Evolutionary conservation across 2,329 filamentous ascomycete genomes (phyloP), one percentile per base, ranked within the genome.

Genomic region (Ophiostoma australiae): DNA sequence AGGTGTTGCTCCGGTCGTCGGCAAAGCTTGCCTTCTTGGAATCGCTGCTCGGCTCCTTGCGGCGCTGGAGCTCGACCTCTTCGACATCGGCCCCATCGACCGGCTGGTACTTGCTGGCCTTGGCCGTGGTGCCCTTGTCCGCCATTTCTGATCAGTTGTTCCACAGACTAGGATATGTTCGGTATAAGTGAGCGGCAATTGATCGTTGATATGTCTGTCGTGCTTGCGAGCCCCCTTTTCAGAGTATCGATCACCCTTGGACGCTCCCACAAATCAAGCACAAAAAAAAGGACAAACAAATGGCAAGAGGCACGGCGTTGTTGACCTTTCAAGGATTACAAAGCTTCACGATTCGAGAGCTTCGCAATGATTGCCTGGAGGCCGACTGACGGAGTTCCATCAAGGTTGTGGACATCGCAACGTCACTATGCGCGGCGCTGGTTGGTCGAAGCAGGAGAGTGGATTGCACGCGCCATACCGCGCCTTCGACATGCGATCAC

Each of bases 11-110:
- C 39, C 70, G 23, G 10, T 67, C 70, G 55, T 68, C 33, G 35
- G 6, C 35, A 7, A 65, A 67, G n/a, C 37, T 48, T 10, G 66
- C 35, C 66, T 27, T 23, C 13, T 61, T 63, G 7, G 37, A 13
- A 10, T 67, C 65, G 27, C 13, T 31, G 37, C 27, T 52, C 35
- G 33, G 23, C 11, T 27, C 52, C 35, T 37, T 27, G 33, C 67
- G 35, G 17, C 20, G 67, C 55, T 61, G 58, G 20, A 71, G 70
- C 70, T 68, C 61, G 33, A 70, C 44, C 8, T 48, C 68, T 35
- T 70, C 70, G 39, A 27, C 69, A 33, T 73, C 72, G n/a, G 35
- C 41, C 15, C 31, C 68, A 7, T 69, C 71, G 6, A 73, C 70
- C 6, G 68, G 71, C 67, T 67, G 70, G 48, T 73, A 73, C 15